phyloP scores from a whole-genome alignment of 1,284 basidiomycete genomes.

The Coniferiporia sulphurascens region DNA sequence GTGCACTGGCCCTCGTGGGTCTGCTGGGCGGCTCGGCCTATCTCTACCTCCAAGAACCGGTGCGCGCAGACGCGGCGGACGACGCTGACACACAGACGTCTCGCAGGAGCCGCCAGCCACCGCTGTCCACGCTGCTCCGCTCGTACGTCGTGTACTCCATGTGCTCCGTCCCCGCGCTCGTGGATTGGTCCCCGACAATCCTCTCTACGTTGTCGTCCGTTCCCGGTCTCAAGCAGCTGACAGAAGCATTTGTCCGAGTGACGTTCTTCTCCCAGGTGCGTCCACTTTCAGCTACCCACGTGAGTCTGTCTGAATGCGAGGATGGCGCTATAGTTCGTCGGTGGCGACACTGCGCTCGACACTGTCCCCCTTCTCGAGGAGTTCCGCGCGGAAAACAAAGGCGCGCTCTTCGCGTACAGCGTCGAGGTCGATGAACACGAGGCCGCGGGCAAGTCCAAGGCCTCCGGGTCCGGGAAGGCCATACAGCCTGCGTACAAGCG shows the following conservation, averaged over 20 bases:
- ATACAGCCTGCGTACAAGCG: slow-evolving; percentile 46
- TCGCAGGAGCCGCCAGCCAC: slow-evolving; percentile 5
- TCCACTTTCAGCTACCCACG: slow-evolving; percentile 5
- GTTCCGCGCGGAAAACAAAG: slow-evolving; percentile 66
- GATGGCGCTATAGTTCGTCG: slow-evolving; percentile 65
- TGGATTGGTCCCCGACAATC: slow-evolving; percentile 75
- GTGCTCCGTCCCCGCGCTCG: slow-evolving; percentile 72
- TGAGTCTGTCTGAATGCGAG: neutral
- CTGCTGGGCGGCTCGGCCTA: neutral
- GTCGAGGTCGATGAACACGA: slow-evolving; percentile 74
- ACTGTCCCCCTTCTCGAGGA: slow-evolving; percentile 60
- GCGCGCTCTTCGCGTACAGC: slow-evolving; percentile 79
- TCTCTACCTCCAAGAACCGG: neutral
- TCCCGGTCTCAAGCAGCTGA: slow-evolving; percentile 62
- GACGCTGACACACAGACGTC: neutral
- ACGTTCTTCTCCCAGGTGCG: slow-evolving; percentile 85
- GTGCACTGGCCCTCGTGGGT: neutral
- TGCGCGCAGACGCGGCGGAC: neutral
- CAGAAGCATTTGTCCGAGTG: slow-evolving; percentile 66
- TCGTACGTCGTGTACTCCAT: slow-evolving; percentile 79
- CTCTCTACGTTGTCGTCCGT: slow-evolving; percentile 56
- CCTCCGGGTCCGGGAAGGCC: slow-evolving; percentile 21
- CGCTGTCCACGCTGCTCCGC: slow-evolving; percentile 49
- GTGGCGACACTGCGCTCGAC: slow-evolving; percentile 75
- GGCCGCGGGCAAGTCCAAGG: slow-evolving; percentile 31